These are phyloP conservation scores for Ophiostoma ips DNA, from an alignment of 2,329 filamentous ascomycete genomes.

Conservation along the genomic window DNA sequence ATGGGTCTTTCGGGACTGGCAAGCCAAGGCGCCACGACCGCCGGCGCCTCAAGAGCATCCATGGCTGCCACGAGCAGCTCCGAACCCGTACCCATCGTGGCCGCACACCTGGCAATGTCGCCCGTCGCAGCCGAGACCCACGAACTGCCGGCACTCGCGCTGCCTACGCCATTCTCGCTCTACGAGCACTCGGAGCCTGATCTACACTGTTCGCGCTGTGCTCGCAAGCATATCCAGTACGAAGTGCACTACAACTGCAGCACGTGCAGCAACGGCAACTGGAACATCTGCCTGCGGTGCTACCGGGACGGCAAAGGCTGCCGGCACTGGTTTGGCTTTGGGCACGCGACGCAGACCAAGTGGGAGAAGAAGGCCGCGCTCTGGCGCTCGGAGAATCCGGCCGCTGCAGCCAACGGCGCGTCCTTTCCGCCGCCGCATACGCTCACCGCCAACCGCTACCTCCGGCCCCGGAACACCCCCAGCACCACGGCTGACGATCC, in stretches of 20 bases:
- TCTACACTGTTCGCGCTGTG: constrained; percentile 59
- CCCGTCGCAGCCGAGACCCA: constrained; percentile 7
- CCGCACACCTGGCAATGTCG: constrained; percentile 5
- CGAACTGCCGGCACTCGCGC: constrained; percentile 1
- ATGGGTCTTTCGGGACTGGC: constrained; percentile 2
- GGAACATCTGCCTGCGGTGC: constrained; percentile 69
- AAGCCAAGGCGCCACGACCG: neutral
- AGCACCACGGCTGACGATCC: constrained; percentile 49
- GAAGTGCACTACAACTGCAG: constrained; percentile 74
- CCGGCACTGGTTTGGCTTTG: constrained; percentile 79
- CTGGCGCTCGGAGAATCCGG: constrained; percentile 20
- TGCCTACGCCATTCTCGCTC: constrained; percentile 22
- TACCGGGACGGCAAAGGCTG: constrained; percentile 69
- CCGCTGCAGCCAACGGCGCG: constrained; percentile 14
- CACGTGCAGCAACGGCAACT: constrained; percentile 54
- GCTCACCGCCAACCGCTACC: constrained; percentile 43
- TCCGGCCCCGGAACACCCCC: constrained; percentile 27
- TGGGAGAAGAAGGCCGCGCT: constrained; percentile 39
- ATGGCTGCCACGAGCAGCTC: neutral
- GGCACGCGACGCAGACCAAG: constrained; percentile 51
- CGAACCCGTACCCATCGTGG: neutral
- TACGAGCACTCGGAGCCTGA: constrained; percentile 58
- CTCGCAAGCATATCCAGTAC: constrained; percentile 62
- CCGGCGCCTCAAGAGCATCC: neutral
- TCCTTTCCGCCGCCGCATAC: constrained; percentile 36